A percentile compares a stretch with the other conserved stretches of the same genome.
phyloP scores from a whole-genome alignment of 1,284 basidiomycete species.

The Microbotryum violaceum region DNA sequence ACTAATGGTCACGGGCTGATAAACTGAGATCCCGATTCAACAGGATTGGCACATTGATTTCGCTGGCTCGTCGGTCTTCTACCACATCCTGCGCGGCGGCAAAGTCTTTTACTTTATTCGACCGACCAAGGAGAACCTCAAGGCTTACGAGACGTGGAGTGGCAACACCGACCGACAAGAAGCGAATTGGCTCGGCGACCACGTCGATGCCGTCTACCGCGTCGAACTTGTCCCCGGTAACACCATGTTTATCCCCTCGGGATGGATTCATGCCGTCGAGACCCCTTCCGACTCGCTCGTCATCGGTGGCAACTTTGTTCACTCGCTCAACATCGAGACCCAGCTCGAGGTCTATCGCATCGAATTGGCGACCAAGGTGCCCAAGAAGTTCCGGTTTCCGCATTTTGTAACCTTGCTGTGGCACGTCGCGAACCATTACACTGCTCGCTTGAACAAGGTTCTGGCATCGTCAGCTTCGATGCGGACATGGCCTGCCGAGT shows the following conservation, averaged over 20 bases:
- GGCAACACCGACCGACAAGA: constrained; percentile 74
- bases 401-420: constrained; percentile 41
- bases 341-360: constrained; percentile 79
- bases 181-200: constrained; percentile 80
- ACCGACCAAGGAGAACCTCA: constrained; percentile 77
- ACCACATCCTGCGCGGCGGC: constrained; percentile 60
- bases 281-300: constrained; percentile 88
- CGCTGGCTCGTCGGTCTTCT: constrained; percentile 89
- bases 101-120: constrained; percentile 92
- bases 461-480: not conserved
- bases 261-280: constrained; percentile 96
- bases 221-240: constrained; percentile 34
- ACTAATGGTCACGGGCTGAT: not conserved
- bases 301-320: constrained; percentile 93
- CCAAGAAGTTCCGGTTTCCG: constrained; percentile 90
- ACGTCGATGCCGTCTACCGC: constrained; percentile 70
- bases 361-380: constrained; percentile 84
- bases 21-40: not conserved
- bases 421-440: constrained; percentile 38
- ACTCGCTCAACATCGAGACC: constrained; percentile 51
- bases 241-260: constrained; percentile 76
- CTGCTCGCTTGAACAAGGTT: constrained; percentile 1
- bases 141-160: constrained; percentile 58
- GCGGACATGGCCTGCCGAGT: not conserved
- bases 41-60: constrained; percentile 88